phyloP scores from a whole-genome alignment of 495 filamentous ascomycete species.

The Penicillium pulvis region DNA sequence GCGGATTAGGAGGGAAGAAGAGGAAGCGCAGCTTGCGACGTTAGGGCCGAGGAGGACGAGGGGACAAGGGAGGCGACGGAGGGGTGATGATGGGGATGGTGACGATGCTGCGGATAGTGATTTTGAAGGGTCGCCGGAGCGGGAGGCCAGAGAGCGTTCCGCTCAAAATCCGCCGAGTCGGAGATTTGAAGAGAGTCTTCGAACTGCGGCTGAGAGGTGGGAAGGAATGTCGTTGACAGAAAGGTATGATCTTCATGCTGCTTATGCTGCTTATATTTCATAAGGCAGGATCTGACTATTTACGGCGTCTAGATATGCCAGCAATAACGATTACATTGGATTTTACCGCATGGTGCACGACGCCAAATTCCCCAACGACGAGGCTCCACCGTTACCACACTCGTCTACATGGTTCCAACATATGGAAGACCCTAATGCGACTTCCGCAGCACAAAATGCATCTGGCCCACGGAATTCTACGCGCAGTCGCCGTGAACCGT shows the following conservation, averaged over 20 bases:
- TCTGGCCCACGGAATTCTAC: conserved; percentile 4
- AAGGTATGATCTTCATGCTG: conserved; percentile 27
- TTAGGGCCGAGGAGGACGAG: conserved; percentile 25
- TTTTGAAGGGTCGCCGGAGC: conserved; percentile 29
- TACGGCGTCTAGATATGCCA: conserved; percentile 55
- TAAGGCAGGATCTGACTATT: conserved; percentile 2
- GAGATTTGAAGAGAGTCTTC: conserved; percentile 32
- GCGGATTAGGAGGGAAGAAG: conserved; percentile 35
- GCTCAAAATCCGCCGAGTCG: conserved; percentile 27
- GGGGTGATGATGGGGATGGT: conserved; percentile 23
- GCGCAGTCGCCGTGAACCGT: conserved; percentile 27
- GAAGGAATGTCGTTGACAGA: conserved; percentile 38
- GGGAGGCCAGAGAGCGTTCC: conserved; percentile 23
- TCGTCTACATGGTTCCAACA: conserved; percentile 71
- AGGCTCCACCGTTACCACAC: conserved; percentile 64
- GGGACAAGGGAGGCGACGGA: conserved; percentile 19
- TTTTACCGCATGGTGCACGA: conserved; percentile 82
- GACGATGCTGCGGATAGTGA: conserved; percentile 31
- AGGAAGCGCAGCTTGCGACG: conserved; percentile 9
- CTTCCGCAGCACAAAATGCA: background rate
- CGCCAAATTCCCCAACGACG: conserved; percentile 64
- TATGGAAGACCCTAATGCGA: conserved; percentile 42
- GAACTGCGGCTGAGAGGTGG: conserved; percentile 33
- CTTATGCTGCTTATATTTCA: background rate
- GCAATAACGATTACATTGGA: conserved; percentile 74